Evolutionary conservation across 306 rosid species (phyloP).

Genomic region (Cucurbita maxima): DNA sequence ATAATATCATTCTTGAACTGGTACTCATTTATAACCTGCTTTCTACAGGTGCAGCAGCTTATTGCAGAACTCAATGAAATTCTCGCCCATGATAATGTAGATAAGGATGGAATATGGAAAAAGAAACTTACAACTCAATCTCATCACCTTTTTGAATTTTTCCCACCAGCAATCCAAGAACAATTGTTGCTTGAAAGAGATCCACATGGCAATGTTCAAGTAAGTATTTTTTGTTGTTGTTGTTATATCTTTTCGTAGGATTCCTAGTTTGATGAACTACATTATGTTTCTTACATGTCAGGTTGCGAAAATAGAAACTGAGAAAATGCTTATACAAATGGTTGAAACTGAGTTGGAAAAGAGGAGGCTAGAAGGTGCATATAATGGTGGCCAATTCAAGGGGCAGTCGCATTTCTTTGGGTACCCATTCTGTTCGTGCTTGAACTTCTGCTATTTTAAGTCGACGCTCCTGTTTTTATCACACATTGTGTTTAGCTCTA

Average conservation of each 20-base stretch:
- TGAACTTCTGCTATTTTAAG: neutral
- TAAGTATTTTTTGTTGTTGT: constrained; percentile 2
- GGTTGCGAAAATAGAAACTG: constrained; percentile 99
- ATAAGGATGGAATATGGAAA: constrained; percentile 83
- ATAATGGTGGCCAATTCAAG: constrained; percentile 29
- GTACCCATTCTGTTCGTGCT: constrained; percentile 24
- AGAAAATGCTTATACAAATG: constrained; percentile 99
- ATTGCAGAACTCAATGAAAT: constrained; percentile 93
- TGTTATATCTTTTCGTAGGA: neutral
- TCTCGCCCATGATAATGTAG: constrained; percentile 69
- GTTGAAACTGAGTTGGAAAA: constrained; percentile 84
- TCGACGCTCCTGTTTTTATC: neutral
- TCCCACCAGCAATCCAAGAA: constrained; percentile 94
- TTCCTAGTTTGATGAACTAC: neutral
- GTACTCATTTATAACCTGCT: neutral
- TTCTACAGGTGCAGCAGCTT: constrained; percentile 78
- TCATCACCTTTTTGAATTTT: constrained; percentile 62
- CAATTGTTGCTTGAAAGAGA: constrained; percentile 98
- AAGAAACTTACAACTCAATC: constrained; percentile 75
- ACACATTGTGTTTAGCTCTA: neutral
- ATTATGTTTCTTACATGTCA: constrained; percentile 4
- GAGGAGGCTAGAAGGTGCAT: constrained; percentile 26
- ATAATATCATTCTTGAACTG: neutral
- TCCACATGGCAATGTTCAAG: constrained; percentile 99
- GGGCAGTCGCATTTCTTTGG: constrained; percentile 99